These are phyloP conservation scores for Sugiyamaella marilandica DNA, from an alignment of 805 yeast species.

Conservation along the genomic window DNA sequence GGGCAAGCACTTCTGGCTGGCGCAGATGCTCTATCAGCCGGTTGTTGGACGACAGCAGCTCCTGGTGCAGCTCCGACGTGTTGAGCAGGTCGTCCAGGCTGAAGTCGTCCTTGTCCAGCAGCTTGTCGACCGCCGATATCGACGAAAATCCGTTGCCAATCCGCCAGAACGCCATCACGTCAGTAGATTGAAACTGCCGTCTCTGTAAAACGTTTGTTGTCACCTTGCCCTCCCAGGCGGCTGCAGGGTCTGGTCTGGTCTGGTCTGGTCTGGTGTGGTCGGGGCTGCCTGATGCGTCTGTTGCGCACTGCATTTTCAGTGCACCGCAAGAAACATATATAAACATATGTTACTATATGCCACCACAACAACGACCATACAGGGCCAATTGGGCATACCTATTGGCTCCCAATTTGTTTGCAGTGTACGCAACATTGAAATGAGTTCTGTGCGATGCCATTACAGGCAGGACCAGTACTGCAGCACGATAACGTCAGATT, in stretches of 20 bases:
- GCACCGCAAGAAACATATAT: no score
- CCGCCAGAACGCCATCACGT: conserved; percentile 53
- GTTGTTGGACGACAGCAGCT: conserved; percentile 64
- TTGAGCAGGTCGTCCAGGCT: conserved; percentile 52
- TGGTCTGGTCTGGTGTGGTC: no score
- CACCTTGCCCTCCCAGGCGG: conserved; percentile 1
- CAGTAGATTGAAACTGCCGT: neutral
- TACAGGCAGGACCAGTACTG: no score
- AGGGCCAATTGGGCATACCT: no score
- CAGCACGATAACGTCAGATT: no score
- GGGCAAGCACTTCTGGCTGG: conserved; percentile 67
- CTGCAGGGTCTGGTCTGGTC: neutral
- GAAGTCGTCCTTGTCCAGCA: conserved; percentile 44
- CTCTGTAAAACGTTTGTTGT: neutral
- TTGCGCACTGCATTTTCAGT: no score
- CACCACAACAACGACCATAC: no score
- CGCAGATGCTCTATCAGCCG: conserved; percentile 74
- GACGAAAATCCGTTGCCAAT: conserved; percentile 53
- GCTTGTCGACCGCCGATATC: conserved; percentile 50
- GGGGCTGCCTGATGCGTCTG: no score
- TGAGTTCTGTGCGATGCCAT: no score
- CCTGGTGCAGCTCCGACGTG: conserved; percentile 70
- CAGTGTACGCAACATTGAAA: no score
- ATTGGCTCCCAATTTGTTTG: no score
- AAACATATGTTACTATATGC: no score